These are phyloP conservation scores for Madurella fahalii DNA, from an alignment of 2,329 filamentous ascomycete species.

Conservation along the genomic window DNA sequence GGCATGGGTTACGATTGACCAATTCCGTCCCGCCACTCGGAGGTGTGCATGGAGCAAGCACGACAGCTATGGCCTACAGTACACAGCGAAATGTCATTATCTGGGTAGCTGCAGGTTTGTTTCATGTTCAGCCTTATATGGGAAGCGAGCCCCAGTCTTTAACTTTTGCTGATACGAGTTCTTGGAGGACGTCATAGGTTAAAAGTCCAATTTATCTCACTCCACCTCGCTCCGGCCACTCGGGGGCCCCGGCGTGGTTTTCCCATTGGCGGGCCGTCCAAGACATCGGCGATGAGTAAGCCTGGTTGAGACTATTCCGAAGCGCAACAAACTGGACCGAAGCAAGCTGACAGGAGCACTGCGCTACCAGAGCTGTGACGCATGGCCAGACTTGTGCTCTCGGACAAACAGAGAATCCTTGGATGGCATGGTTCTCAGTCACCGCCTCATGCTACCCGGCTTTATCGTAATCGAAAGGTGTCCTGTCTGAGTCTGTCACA, in stretches of 20 bases:
- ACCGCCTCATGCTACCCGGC: no score
- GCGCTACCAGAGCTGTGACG: no score
- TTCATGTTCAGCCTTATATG: slow-evolving; percentile 18
- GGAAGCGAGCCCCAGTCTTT: background rate
- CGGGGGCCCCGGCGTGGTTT: background rate
- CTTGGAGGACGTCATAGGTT: slow-evolving; percentile 15
- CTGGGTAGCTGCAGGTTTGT: background rate
- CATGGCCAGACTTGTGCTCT: no score
- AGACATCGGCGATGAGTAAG: background rate
- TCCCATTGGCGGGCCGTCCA: background rate
- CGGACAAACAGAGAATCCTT: no score
- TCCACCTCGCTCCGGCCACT: background rate
- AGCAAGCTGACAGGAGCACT: no score
- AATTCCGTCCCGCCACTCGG: background rate
- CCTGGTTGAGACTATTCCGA: no score
- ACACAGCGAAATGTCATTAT: background rate
- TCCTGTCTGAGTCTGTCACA: no score
- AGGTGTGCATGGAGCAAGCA: background rate
- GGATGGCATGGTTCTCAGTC: no score
- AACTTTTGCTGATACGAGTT: slow-evolving; percentile 15
- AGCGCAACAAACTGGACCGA: no score
- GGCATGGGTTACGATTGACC: background rate
- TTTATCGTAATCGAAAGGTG: no score
- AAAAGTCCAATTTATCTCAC: background rate
- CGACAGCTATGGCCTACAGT: no score